Percentiles rank a stretch among this genome's conserved stretches.
Evolutionary conservation across 1,139 yeast species (phyloP).

Genomic region (Lodderomyces pseudojiufengensis): DNA sequence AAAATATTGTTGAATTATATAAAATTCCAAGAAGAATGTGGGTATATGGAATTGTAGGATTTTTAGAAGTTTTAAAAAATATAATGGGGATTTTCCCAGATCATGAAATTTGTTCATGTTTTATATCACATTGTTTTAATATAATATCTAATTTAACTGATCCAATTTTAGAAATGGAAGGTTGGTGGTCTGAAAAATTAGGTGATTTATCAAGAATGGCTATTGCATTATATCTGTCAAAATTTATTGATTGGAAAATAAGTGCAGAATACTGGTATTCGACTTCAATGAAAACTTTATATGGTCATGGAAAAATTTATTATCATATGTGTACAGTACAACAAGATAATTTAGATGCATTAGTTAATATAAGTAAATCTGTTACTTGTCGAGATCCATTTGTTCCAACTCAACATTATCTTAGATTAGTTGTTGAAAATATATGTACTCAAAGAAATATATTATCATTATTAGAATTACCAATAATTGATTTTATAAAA

Average conservation of each 20-base stretch:
- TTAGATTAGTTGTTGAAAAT: conserved; percentile 72
- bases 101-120: conserved; percentile 47
- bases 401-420: conserved; percentile 75
- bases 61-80: conserved; percentile 73
- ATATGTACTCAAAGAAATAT: conserved; percentile 71
- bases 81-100: conserved; percentile 56
- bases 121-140: conserved; percentile 48
- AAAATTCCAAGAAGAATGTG: conserved; percentile 75
- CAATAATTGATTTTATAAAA: conserved; percentile 62
- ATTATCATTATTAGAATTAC: conserved; percentile 53
- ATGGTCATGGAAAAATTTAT: conserved; percentile 76
- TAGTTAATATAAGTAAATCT: conserved; percentile 72
- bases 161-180: conserved; percentile 54
- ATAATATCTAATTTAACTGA: conserved; percentile 52
- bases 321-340: conserved; percentile 84
- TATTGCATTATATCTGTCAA: conserved; percentile 71
- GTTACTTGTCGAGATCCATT: conserved; percentile 78
- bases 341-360: conserved; percentile 73
- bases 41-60: conserved; percentile 80
- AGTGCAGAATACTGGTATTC: conserved; percentile 79
- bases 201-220: conserved; percentile 84
- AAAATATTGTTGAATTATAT: conserved; percentile 68
- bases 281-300: conserved; percentile 63
- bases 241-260: conserved; percentile 76
- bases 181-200: conserved; percentile 75